Evolutionary conservation across 148 eudicot genomes (phyloP), one percentile per base, ranked within the genome.

Genomic region (Heliosperma pusillum): DNA sequence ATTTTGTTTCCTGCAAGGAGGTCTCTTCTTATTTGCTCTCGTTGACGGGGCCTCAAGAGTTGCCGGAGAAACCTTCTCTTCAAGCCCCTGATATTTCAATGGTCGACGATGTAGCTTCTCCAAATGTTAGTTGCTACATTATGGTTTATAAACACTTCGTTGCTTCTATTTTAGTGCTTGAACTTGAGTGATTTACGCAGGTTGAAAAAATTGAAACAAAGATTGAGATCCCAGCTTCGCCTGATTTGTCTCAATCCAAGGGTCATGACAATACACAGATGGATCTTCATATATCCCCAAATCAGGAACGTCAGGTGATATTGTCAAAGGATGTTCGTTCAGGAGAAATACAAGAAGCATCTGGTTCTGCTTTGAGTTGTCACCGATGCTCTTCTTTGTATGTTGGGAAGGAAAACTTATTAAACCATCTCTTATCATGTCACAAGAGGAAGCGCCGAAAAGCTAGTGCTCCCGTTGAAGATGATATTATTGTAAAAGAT

Each of bases 1-100:
- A 90, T 78, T 94, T 91, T 82, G 84, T 80, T 56, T 80, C 97
- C 30, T 94, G 97, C 90, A 94, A 94, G 86, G 98, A 87, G 69
- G 87, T 91, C 36, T 84, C 98, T 36, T 84, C 96, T 21, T 94
- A 94, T 87, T 84, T 94, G 87, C 78, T 85, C 61, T 88, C 96
- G 77, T 78, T 93, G 30, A 82, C 76, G 86, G 88, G 91, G 57
- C 76, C 80, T 66, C 83, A 82, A 73, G 89, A 84, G 72, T 56
- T 75, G 59, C 76, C 81, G 58, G 87, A 68, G 64, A 76, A 67
- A 60, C 68, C 70, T 64, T 30, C 16, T 72, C 72, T 66, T 63
- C 82, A 83, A 63, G 75, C 58, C 61, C 77, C 69, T 47, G 84
- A 73, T 56, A 70, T 60, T 74, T 56, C 74, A 72, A 73, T 63